phyloP scores from a whole-genome alignment of 441 rosid species.

The Populus hybrid region DNA sequence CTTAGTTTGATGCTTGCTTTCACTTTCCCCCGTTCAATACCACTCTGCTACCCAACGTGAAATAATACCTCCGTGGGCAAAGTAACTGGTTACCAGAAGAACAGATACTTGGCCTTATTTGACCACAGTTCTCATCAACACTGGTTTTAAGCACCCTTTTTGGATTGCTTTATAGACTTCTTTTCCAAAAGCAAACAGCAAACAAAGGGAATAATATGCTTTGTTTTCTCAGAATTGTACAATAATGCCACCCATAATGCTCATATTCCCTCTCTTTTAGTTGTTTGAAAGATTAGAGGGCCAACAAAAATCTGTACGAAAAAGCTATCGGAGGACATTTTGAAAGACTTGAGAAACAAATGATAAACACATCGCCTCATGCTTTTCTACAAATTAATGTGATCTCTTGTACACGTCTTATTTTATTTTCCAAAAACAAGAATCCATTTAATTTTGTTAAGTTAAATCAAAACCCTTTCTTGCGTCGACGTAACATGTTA shows the following conservation, averaged over 20 bases:
- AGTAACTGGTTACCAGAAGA: too few relatives aligned
- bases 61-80: too few relatives aligned
- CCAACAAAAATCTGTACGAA: not conserved
- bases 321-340: not conserved
- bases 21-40: too few relatives aligned
- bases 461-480: too few relatives aligned
- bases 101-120: too few relatives aligned
- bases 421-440: too few relatives aligned
- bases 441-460: too few relatives aligned
- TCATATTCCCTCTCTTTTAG: not conserved
- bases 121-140: not conserved
- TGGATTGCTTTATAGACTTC: not conserved
- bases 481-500: too few relatives aligned
- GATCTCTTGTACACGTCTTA: not conserved
- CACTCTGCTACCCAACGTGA: too few relatives aligned
- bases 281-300: slow-evolving; percentile 1
- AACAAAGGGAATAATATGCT: not conserved
- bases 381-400: not conserved
- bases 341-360: not conserved
- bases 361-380: not conserved
- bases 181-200: not conserved
- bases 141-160: not conserved
- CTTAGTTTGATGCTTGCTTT: too few relatives aligned
- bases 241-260: not conserved
- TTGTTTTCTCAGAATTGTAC: slow-evolving; percentile 4